Evolutionary conservation across 2,329 filamentous ascomycete genomes (phyloP), one percentile per base, ranked within the genome.

Genomic region (Fusarium xylarioides): DNA sequence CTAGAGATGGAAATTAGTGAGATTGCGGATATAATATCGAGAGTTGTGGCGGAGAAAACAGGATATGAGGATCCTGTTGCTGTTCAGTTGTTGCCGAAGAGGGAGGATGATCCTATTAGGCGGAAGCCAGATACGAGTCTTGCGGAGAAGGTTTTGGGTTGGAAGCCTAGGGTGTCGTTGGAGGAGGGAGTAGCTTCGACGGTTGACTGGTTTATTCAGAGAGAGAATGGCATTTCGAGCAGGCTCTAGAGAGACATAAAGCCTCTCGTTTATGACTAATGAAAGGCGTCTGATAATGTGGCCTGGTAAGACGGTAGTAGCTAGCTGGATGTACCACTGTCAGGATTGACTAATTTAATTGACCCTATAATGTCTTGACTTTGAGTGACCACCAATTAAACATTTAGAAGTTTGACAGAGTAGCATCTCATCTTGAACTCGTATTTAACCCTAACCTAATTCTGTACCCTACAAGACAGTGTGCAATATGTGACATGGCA

Each of bases 151-250:
- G 61, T 69, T 4, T 37, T 75, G 15, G 70, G 67, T 0, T 75
- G 70, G 70, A 65, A 53, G 18, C 73, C 73, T 2, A 58, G 32
- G 14, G 55, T 75, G 0, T 28, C 61, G 2, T 18, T 75, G 3
- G 60, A 75, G 18, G 73, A 75, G 1, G 73, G 73, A 1, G 62
- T 75, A 2, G 53, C 71, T 32, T 28, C 32, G 1, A 75, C 73
- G 2, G 58, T 75, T 11, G 73, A 75, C 6, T 75, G 73, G 73
- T 75, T 75, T 18, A 71, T 75, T 5, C 46, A 71, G 3, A 63
- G 55, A 7, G 59, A 73, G 16, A 55, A 54, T 2, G 54, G 50
- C 2, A 56, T 72, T n/a, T 55, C 37, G 2, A 72, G 69, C 18
- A 72, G 69, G 26, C 69, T 73, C 1, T 71, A 18, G 37, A 21